Evolutionary conservation across 495 filamentous ascomycete genomes (phyloP).

Genomic region (Neurospora sp.): DNA sequence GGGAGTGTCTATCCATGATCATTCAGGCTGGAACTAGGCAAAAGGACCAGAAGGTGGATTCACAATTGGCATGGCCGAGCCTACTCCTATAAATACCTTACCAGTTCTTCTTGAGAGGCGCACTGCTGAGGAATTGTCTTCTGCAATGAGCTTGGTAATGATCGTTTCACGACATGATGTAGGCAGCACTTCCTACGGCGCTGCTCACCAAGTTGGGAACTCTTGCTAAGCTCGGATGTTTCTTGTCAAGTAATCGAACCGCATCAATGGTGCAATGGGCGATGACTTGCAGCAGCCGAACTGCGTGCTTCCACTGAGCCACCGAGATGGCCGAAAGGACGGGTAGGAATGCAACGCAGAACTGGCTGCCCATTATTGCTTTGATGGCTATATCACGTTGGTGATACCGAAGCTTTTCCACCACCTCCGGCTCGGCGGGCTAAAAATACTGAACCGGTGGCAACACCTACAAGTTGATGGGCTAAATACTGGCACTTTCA

Average conservation of each 20-base stretch:
- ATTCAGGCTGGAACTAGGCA: neutral
- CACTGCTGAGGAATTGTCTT: neutral
- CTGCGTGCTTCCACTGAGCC: neutral
- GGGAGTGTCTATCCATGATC: neutral
- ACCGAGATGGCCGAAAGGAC: neutral
- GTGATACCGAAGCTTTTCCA: neutral
- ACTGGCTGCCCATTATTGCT: neutral
- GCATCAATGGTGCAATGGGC: neutral
- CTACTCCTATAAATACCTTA: neutral
- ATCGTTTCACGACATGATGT: neutral
- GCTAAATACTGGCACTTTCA: conserved; percentile 4
- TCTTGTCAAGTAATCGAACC: neutral
- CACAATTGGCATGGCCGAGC: neutral
- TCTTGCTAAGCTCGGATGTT: neutral
- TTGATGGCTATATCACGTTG: neutral
- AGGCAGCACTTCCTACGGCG: neutral
- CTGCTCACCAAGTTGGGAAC: neutral
- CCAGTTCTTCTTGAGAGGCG: neutral
- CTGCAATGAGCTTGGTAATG: neutral
- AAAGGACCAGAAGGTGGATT: neutral
- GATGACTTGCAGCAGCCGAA: neutral
- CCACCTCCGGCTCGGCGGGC: neutral
- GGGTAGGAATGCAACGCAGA: neutral
- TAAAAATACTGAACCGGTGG: conserved; percentile 11
- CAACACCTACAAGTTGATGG: conserved; percentile 3